Evolutionary conservation across 129 eudicot species (phyloP), one percentile per base, ranked within the genome.

Genomic region (Glebionis coronaria): DNA sequence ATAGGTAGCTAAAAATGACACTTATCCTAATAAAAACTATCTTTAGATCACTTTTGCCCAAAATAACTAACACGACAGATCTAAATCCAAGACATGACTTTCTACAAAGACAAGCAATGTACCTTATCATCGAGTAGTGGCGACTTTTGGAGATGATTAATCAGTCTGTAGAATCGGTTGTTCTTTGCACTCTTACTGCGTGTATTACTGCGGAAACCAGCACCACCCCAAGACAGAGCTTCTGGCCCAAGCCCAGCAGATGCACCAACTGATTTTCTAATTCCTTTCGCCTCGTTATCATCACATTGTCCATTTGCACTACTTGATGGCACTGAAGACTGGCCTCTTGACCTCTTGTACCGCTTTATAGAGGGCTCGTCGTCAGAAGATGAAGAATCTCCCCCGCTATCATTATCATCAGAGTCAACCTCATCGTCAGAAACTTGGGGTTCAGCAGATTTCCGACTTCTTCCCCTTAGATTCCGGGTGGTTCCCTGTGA

Each of bases 161-260:
- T 79, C 73, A 89, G 56, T 88, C 76, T 88, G 7, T 86, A 61
- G 67, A 86, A 57, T 61, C 83, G 87, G 40, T 59, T 73, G 52
- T 46, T 69, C 75, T 84, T 81, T 3, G 90, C 44, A 71, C 20
- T 72, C 75, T 72, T 86, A 29, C 82, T 82, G 44, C 98, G 73
- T 14, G 78, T 86, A 64, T 82, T 76, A 68, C 97, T 93, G 62
- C 95, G 82, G 61, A 82, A 76, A 61, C 97, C 90, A 40, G 90
- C 97, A 67, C 85, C 57, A 29, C 90, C 98, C 98, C 98, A 93
- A 20, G 86, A 80, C 16, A 82, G 74, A 74, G 84, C 78, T 47
- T 93, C 95, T 5, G 87, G 75, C 74, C 80, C 62, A 55, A 79
- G 73, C 65, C 88, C 85, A 58, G 70, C 82, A 23, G 83, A 76